Conservation (phyloP, 768 basidiomycete species). For the Candolleomyces eurysporus region DNA sequence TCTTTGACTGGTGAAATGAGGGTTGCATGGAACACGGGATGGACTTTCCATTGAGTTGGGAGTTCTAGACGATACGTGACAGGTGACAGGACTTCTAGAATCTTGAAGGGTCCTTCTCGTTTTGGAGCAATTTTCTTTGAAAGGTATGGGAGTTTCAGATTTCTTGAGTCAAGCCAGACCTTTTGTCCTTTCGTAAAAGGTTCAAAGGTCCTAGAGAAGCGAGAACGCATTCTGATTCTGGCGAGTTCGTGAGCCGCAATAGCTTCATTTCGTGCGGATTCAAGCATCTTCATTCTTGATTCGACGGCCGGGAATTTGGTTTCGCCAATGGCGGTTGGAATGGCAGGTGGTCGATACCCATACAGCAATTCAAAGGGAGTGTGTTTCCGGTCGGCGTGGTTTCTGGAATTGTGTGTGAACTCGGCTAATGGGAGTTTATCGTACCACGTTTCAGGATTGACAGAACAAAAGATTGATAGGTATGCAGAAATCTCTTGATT, state of each 20-base stretch:
- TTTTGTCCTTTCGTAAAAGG: neutral
- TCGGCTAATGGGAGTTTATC: constrained; percentile 9
- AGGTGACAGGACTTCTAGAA: constrained; percentile 5
- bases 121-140: too few relatives aligned
- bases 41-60: too few relatives aligned
- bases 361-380: constrained; percentile 21
- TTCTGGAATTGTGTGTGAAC: constrained; percentile 17
- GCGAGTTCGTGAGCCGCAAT: constrained; percentile 13
- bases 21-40: too few relatives aligned
- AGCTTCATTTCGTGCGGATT: constrained; percentile 11
- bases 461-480: constrained; percentile 15
- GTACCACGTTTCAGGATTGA: constrained; percentile 13
- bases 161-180: too few relatives aligned
- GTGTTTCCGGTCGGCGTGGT: constrained; percentile 9
- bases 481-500: constrained; percentile 23
- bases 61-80: neutral
- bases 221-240: constrained; percentile 5
- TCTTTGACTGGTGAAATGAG: too few relatives aligned
- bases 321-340: constrained; percentile 8
- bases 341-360: constrained; percentile 2
- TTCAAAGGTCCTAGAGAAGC: neutral
- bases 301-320: neutral
- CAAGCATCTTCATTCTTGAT: neutral
- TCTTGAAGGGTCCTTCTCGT: too few relatives aligned
- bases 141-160: too few relatives aligned